phyloP scores from a whole-genome alignment of 768 basidiomycete species.

The Pisolithus tinctorius region DNA sequence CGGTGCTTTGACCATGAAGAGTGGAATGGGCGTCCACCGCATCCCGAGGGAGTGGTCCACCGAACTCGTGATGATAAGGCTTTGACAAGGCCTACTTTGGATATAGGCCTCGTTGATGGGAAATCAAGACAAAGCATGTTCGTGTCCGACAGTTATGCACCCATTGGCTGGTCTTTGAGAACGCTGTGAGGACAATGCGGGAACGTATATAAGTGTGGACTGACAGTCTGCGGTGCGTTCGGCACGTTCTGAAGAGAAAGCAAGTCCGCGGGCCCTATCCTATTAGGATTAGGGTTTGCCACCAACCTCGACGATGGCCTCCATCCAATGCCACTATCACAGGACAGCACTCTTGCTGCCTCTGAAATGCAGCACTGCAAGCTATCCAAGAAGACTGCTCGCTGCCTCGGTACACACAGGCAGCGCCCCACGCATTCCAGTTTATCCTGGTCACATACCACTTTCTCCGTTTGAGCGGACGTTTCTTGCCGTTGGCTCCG shows the following conservation, averaged over 20 bases:
- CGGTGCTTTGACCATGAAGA: constrained; percentile 18
- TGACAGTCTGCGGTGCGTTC: no score
- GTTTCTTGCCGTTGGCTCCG: constrained; percentile 81
- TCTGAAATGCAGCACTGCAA: no score
- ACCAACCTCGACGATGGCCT: no score
- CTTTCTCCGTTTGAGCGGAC: constrained; percentile 78
- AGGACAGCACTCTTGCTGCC: no score
- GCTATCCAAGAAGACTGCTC: no score
- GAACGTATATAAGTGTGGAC: no score
- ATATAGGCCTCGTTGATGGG: neutral
- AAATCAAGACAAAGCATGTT: neutral
- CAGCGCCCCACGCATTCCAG: constrained; percentile 27
- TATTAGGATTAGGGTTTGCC: no score
- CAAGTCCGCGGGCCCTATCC: no score
- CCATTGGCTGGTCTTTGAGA: no score
- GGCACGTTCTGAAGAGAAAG: no score
- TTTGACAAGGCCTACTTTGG: constrained; percentile 1
- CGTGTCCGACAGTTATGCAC: neutral
- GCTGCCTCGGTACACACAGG: constrained; percentile 7
- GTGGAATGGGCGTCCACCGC: constrained; percentile 3
- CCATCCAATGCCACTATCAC: no score
- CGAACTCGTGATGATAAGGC: constrained; percentile 9
- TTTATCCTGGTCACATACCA: constrained; percentile 77
- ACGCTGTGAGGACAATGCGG: no score
- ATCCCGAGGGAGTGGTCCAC: constrained; percentile 11